Evolutionary conservation across 2,329 filamentous ascomycete genomes (phyloP).

Genomic region (Plectosphaerella cucumerina): DNA sequence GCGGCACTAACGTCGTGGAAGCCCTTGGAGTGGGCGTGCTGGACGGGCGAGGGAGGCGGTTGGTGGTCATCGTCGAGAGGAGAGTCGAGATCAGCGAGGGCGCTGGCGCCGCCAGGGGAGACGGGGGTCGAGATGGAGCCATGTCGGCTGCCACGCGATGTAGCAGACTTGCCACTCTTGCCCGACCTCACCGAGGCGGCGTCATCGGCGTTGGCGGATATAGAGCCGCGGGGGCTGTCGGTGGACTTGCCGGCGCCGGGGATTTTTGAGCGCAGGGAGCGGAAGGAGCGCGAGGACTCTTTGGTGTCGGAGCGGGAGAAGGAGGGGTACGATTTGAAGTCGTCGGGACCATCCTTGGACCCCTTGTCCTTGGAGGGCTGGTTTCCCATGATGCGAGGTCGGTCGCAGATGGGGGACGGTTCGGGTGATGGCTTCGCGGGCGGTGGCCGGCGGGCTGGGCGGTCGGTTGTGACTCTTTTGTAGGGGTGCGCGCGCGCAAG

Average conservation of each 20-base stretch:
- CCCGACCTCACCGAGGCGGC: constrained; percentile 70
- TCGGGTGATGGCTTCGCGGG: neutral
- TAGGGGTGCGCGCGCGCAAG: neutral
- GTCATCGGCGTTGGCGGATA: constrained; percentile 66
- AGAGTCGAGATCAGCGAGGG: constrained; percentile 35
- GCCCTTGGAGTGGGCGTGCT: constrained; percentile 70
- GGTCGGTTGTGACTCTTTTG: neutral
- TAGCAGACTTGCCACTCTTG: constrained; percentile 51
- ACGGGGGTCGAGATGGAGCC: constrained; percentile 37
- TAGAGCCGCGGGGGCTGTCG: constrained; percentile 62
- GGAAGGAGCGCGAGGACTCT: constrained; percentile 83
- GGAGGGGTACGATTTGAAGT: constrained; percentile 82
- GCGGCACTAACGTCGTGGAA: constrained; percentile 77
- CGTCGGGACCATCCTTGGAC: constrained; percentile 42
- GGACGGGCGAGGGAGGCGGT: constrained; percentile 81
- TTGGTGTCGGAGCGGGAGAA: constrained; percentile 91
- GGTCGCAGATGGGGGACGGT: constrained; percentile 3
- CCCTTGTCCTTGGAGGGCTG: constrained; percentile 65
- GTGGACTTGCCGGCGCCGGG: constrained; percentile 60
- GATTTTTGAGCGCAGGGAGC: constrained; percentile 84
- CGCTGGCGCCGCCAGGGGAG: constrained; percentile 26
- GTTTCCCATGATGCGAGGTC: constrained; percentile 61
- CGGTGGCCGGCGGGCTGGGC: neutral
- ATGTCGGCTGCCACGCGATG: constrained; percentile 39
- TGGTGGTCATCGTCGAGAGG: constrained; percentile 43